Evolutionary conservation across 169 alveolate species (phyloP), one percentile per base, ranked within the genome.

Genomic region (Plasmodium knowlesi): DNA sequence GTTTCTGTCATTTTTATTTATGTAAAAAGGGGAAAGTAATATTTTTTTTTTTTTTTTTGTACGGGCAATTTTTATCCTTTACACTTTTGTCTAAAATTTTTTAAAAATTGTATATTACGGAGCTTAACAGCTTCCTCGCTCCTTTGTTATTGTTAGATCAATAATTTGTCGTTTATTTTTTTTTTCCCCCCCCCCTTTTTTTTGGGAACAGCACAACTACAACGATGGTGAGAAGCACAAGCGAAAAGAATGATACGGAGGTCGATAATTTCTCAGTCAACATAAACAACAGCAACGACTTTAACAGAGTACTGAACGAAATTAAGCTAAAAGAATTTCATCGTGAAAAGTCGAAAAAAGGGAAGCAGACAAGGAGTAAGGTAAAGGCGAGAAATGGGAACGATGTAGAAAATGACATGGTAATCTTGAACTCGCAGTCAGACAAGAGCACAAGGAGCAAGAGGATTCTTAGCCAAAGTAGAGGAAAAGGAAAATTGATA

Each of bases 221-320:
- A 76, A 88, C 30, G 81, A 73, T 73, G 82, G 43, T 78, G 86
- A 88, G 54, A 78, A 74, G 41, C 82, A 16, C 34, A 79, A 88
- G 50, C 81, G 79, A 61, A 28, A 88, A 3, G 12, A 78, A 19
- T 67, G 46, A 79, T 43, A 54, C 46, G 14, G 83, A 88, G 25
- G 78, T 22, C 25, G 89, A 88, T 67, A 46, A 57, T 82, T n/a
- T 78, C 53, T n/a, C 89, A 16, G 83, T 88, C 28, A 79, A 88
- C 39, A 78, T 88, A 73, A 88, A 88, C 71, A 79, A 79, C 54
- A 88, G 94, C 39, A 88, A 88, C 22, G 94, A 88, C 19, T 88
- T 88, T 88, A 50, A 54, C 74, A 28, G 34, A 79, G 71, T 88
- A 30, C 70, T 88, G 57, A 54, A 78, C 67, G 94, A 88, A 88